Evolutionary conservation across 2,329 filamentous ascomycete species (phyloP).

Genomic region (Cytospora leucostoma): DNA sequence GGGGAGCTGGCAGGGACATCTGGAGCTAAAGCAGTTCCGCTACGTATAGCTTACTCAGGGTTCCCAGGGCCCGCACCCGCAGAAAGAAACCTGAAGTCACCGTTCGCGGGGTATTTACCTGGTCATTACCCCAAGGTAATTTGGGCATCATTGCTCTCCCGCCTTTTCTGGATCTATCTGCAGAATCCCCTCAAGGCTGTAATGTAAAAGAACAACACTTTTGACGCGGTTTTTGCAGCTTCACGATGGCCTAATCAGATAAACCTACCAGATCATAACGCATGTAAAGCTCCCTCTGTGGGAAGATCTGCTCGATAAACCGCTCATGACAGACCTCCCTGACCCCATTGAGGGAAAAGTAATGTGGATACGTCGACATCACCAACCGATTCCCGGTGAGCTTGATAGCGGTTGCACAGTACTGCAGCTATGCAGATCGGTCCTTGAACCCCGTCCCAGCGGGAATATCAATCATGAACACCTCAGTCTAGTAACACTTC

Average conservation of each 20-base stretch:
- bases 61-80: not conserved
- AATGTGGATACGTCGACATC: constrained; percentile 2
- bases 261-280: not conserved
- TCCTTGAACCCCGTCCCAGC: not conserved
- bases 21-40: constrained; percentile 3
- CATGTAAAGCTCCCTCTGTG: not conserved
- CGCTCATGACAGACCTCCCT: not conserved
- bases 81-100: constrained; percentile 4
- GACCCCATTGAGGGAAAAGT: not conserved
- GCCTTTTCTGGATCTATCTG: no score
- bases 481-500: not conserved
- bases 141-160: not conserved
- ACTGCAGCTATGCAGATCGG: not conserved
- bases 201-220: no score
- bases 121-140: not conserved
- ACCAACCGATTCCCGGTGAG: not conserved
- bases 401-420: not conserved
- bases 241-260: not conserved
- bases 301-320: not conserved
- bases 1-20: not conserved
- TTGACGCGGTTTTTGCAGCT: not conserved
- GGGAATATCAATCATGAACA: not conserved
- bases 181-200: no score
- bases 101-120: constrained; percentile 20
- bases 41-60: constrained; percentile 25